Base-by-base conservation (phyloP, 331 rosid genomes). In the Rosa hybrid region DNA sequence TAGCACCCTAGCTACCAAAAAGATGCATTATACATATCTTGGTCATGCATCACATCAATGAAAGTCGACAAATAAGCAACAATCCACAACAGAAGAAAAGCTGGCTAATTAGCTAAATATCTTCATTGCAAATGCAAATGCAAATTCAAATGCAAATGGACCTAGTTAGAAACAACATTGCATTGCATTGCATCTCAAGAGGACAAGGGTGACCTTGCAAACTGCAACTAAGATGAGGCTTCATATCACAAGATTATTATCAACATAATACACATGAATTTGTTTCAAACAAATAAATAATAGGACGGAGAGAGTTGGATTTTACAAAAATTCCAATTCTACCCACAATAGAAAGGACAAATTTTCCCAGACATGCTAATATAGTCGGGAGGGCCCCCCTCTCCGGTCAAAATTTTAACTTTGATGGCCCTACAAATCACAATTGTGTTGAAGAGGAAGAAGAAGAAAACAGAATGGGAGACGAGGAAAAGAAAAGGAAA, bases 301-400 rank as follows among this genome's bases (percentile, higher is more conserved):
- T 68, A 34, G 74, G 62, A 82, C 16, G 84, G 63, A 81, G 63
- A 81, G 86, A 81, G 84, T 86, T 81, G 84, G 83, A 83, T 88
- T 77, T 84, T 87, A 89, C 90, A 89, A 87, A 91, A 83, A 83
- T 76, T 83, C 84, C 74, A 78, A 81, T 78, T 86, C 86, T 78
- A 87, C 75, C 85, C 71, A 25, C 57, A 83, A 73, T 21, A 67
- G 86, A 81, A 46, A 60, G 81, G 88, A 76, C 87, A 65, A 76
- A 46, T 82, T 86, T 74, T 85, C 88, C 94, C 97, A 90, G 97
- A 91, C 92, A 72, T 86, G 67, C 91, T 87, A 94, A 92, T 91
- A 91, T 82, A 87, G 90, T 90, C 86, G 83, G 80, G 42, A 65
- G 80, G 89, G 89, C 77, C 90, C 83, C 41, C 78, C 87, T 87